phyloP scores from a whole-genome alignment of 108 stramenopile species.

The Cyclostephanos invisitatus region DNA sequence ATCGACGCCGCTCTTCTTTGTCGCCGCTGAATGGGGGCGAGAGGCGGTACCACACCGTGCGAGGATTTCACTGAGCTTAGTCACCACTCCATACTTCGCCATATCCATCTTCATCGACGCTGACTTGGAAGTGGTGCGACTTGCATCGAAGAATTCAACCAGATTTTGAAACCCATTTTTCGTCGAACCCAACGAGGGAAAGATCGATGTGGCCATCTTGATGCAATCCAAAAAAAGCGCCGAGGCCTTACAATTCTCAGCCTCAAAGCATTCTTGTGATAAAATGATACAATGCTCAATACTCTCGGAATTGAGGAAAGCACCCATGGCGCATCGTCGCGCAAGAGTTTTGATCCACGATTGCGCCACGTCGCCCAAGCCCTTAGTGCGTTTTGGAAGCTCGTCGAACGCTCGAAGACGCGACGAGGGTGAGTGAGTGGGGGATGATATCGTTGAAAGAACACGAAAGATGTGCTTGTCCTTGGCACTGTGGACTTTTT shows the following conservation, averaged over 20 bases:
- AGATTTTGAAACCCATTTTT: constrained; percentile 60
- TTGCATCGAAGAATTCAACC: constrained; percentile 60
- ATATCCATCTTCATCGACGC: constrained; percentile 40
- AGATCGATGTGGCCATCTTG: constrained; percentile 53
- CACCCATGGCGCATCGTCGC: constrained; percentile 76
- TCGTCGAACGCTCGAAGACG: constrained; percentile 78
- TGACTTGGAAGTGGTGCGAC: constrained; percentile 29
- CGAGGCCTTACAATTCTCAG: constrained; percentile 58
- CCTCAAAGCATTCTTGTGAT: constrained; percentile 72
- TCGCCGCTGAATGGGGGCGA: constrained; percentile 49
- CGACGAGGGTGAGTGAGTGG: constrained; percentile 63
- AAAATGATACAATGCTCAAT: constrained; percentile 72
- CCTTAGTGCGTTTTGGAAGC: constrained; percentile 75
- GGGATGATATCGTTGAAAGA: constrained; percentile 66
- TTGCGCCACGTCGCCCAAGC: constrained; percentile 53
- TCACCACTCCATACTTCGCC: constrained; percentile 58
- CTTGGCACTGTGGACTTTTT: constrained; percentile 67
- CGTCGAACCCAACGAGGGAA: constrained; percentile 55
- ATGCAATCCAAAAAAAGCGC: constrained; percentile 59
- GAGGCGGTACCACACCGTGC: constrained; percentile 40
- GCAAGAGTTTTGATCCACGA: constrained; percentile 66
- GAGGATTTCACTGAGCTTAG: constrained; percentile 66
- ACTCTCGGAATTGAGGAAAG: constrained; percentile 64
- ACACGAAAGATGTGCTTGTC: constrained; percentile 87
- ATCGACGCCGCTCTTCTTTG: constrained; percentile 7